These are phyloP conservation scores for Fermentozyma sake DNA, from an alignment of 1,139 yeast species.

Conservation along the genomic window DNA sequence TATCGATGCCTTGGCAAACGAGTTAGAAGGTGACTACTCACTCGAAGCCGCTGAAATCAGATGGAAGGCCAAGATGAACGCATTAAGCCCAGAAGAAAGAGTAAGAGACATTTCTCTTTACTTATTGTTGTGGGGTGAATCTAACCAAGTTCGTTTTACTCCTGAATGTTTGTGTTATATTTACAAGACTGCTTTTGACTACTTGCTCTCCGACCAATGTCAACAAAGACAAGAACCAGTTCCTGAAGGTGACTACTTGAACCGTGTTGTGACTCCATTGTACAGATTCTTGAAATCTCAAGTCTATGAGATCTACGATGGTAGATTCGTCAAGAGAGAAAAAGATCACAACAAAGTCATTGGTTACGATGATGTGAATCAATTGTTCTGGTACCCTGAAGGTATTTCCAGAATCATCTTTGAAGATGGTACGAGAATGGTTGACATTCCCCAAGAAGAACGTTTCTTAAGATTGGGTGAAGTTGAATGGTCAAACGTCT, in stretches of 20 bases:
- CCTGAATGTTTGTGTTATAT: slow-evolving; percentile 92
- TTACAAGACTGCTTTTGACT: slow-evolving; percentile 89
- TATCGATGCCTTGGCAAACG: slow-evolving; percentile 58
- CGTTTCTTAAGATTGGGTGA: slow-evolving; percentile 89
- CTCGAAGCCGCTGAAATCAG: slow-evolving; percentile 49
- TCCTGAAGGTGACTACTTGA: slow-evolving; percentile 94
- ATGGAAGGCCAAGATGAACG: slow-evolving; percentile 49
- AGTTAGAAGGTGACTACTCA: slow-evolving; percentile 81
- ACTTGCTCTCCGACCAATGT: slow-evolving; percentile 82
- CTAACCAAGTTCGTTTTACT: slow-evolving; percentile 92
- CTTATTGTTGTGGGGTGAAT: slow-evolving; percentile 96
- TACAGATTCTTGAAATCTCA: slow-evolving; percentile 90
- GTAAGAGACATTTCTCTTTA: slow-evolving; percentile 88
- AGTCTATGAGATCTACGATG: slow-evolving; percentile 91
- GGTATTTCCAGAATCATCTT: slow-evolving; percentile 91
- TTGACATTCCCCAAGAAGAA: slow-evolving; percentile 85
- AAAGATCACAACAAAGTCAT: slow-evolving; percentile 90
- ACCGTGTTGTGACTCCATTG: slow-evolving; percentile 87
- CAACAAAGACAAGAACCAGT: slow-evolving; percentile 86
- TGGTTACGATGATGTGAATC: slow-evolving; percentile 98
- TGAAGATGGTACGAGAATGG: slow-evolving; percentile 87
- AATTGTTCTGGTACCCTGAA: slow-evolving; percentile 98
- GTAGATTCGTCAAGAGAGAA: slow-evolving; percentile 96
- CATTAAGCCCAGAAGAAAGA: slow-evolving; percentile 59
- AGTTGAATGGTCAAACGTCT: slow-evolving; percentile 86